These are phyloP conservation scores for Senna siamea DNA, from an alignment of 306 rosid genomes.

Conservation along the genomic window DNA sequence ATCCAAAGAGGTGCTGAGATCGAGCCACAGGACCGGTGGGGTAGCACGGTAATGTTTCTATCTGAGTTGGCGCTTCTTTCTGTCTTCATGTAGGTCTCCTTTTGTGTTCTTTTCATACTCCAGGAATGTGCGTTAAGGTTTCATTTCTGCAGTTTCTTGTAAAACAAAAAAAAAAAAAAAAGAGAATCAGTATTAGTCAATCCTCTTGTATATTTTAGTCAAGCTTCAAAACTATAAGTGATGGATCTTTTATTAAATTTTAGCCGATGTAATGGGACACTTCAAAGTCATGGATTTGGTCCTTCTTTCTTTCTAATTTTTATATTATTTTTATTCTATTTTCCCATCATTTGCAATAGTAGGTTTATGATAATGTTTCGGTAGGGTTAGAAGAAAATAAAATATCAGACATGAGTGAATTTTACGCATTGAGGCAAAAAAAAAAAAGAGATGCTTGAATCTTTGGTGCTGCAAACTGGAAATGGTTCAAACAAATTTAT, in stretches of 20 bases:
- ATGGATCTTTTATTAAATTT: not conserved
- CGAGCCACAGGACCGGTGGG: slow-evolving; percentile 82
- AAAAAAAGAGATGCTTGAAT: too few relatives aligned
- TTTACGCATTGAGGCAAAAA: not conserved
- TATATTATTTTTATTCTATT: not conserved
- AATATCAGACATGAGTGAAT: not conserved
- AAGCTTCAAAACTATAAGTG: not conserved
- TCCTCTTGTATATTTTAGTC: not conserved
- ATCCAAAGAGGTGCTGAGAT: slow-evolving; percentile 69
- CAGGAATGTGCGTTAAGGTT: not conserved
- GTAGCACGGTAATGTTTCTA: slow-evolving; percentile 68
- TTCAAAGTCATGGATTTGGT: not conserved
- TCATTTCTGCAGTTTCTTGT: too few relatives aligned
- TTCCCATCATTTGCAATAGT: not conserved
- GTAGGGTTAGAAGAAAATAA: not conserved
- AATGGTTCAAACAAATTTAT: too few relatives aligned
- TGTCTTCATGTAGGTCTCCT: not conserved
- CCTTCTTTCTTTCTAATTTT: not conserved
- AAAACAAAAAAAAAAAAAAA: not conserved
- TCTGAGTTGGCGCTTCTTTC: not conserved
- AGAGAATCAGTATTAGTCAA: not conserved
- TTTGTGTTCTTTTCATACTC: not conserved
- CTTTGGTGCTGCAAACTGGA: too few relatives aligned
- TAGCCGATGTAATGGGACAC: not conserved
- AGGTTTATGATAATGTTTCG: not conserved